Percentiles rank a stretch among this genome's conserved stretches.
Evolutionary conservation across 2,329 filamentous ascomycete species (phyloP).

Genomic region (Aspergillus candidus): DNA sequence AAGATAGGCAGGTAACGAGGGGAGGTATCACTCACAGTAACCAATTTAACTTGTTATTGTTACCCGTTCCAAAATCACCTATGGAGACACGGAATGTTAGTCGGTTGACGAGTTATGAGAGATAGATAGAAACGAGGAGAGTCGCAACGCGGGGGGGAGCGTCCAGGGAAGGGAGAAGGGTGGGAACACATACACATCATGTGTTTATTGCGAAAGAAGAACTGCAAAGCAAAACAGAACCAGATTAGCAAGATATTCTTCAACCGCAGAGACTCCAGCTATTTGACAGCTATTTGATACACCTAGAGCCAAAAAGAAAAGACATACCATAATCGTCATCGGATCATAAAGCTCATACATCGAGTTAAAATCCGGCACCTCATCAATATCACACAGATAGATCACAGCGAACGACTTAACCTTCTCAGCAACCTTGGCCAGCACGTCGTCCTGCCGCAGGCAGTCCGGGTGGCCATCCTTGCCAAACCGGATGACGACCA

Average conservation of each 20-base stretch:
- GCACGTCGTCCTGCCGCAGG: slow-evolving; percentile 83
- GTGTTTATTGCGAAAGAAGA: slow-evolving; percentile 83
- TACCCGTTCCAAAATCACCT: slow-evolving; percentile 85
- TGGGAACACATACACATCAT: slow-evolving; percentile 54
- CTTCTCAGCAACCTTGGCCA: slow-evolving; percentile 86
- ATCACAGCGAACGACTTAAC: slow-evolving; percentile 70
- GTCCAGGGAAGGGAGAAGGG: too few relatives aligned
- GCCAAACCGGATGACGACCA: slow-evolving; percentile 80
- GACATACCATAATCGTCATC: slow-evolving; percentile 69
- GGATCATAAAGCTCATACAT: slow-evolving; percentile 92
- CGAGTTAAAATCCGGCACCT: slow-evolving; percentile 86
- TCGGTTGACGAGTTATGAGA: too few relatives aligned
- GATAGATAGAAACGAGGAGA: too few relatives aligned
- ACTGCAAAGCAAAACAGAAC: too few relatives aligned
- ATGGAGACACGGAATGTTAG: too few relatives aligned
- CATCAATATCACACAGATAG: slow-evolving; percentile 88
- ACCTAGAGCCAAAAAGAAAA: slow-evolving; percentile 59
- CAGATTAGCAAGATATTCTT: too few relatives aligned
- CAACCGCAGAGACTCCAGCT: too few relatives aligned
- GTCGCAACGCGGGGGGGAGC: too few relatives aligned
- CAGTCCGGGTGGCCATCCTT: slow-evolving; percentile 76
- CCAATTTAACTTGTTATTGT: slow-evolving; percentile 98
- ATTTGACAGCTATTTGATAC: too few relatives aligned
- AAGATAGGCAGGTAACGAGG: too few relatives aligned
- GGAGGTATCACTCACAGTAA: slow-evolving; percentile 48